A percentile compares a stretch with the other conserved stretches of the same genome.
phyloP scores from a whole-genome alignment of 257 asterid genomes.

The Solanum phureja region DNA sequence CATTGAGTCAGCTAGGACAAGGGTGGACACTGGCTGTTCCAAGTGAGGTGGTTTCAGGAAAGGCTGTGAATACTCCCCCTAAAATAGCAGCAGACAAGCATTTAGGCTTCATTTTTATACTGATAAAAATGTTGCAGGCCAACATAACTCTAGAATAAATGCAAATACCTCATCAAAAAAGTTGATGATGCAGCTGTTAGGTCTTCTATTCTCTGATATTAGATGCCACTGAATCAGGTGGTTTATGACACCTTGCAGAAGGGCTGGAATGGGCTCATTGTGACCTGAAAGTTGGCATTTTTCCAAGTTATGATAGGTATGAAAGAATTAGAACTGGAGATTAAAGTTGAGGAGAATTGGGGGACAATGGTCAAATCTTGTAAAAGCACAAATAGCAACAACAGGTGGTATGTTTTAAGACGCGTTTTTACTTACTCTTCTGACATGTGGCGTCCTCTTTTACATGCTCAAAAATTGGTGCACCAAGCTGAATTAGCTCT shows the following conservation, averaged over 20 bases:
- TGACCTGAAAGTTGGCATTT: slow-evolving; percentile 25
- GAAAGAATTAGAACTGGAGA: background rate
- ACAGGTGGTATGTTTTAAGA: background rate
- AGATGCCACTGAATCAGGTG: slow-evolving; percentile 92
- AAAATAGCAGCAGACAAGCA: background rate
- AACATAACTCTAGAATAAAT: background rate
- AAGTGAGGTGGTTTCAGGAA: slow-evolving; percentile 94
- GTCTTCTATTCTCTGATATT: slow-evolving; percentile 63
- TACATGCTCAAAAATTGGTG: slow-evolving; percentile 73
- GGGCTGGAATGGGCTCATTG: slow-evolving; percentile 85
- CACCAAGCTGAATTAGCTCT: slow-evolving; percentile 92
- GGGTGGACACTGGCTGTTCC: slow-evolving; percentile 84
- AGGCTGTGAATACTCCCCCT: slow-evolving; percentile 97
- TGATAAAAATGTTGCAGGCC: background rate
- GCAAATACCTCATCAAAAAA: slow-evolving; percentile 76
- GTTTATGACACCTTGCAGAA: slow-evolving; percentile 53
- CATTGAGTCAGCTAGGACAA: slow-evolving; percentile 81
- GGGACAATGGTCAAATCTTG: background rate
- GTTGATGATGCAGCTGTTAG: slow-evolving; percentile 93
- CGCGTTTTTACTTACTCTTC: slow-evolving; percentile 33
- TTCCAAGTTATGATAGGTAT: background rate
- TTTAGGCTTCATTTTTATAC: background rate
- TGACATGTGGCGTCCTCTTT: slow-evolving; percentile 45
- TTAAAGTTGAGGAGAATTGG: background rate
- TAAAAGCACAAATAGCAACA: background rate